Evolutionary conservation across 2,329 filamentous ascomycete genomes (phyloP).

Genomic region (Arthrobotrys conoides): DNA sequence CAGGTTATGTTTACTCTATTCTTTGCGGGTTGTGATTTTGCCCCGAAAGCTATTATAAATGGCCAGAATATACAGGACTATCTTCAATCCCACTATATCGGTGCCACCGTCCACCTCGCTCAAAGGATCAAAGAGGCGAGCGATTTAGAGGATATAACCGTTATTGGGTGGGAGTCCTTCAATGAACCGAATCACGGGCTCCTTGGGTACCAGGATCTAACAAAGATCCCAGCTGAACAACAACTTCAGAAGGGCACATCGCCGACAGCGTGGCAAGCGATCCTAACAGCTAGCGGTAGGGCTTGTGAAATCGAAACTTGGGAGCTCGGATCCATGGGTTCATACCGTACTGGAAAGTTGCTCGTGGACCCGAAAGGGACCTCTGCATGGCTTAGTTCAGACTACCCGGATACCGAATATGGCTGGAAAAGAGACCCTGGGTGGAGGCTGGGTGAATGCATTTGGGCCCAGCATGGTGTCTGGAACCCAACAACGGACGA

Average conservation of each 20-base stretch:
- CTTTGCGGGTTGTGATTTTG: constrained; percentile 90
- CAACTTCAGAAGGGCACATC: constrained; percentile 92
- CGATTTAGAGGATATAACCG: constrained; percentile 85
- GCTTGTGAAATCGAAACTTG: constrained; percentile 91
- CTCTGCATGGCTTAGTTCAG: constrained; percentile 84
- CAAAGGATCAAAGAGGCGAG: constrained; percentile 89
- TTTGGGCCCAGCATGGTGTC: constrained; percentile 97
- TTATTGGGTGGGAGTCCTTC: constrained; percentile 95
- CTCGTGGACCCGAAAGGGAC: constrained; percentile 90
- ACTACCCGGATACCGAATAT: constrained; percentile 88
- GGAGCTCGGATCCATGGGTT: constrained; percentile 93
- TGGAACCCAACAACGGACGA: constrained; percentile 88
- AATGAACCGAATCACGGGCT: constrained; percentile 95
- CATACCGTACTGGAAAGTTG: constrained; percentile 86
- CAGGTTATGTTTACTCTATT: constrained; percentile 95
- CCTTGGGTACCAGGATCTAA: constrained; percentile 85
- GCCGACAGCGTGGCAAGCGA: constrained; percentile 93
- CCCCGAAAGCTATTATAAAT: constrained; percentile 95
- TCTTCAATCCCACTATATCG: constrained; percentile 86
- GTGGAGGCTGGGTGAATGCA: constrained; percentile 93
- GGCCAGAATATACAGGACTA: constrained; percentile 97
- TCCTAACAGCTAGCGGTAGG: constrained; percentile 89
- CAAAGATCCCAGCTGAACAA: constrained; percentile 85
- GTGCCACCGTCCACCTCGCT: constrained; percentile 84
- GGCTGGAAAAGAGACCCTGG: constrained; percentile 88